Evolutionary conservation across 495 filamentous ascomycete genomes (phyloP), one percentile per base, ranked within the genome.

Genomic region (Aspergillus nanangensis): DNA sequence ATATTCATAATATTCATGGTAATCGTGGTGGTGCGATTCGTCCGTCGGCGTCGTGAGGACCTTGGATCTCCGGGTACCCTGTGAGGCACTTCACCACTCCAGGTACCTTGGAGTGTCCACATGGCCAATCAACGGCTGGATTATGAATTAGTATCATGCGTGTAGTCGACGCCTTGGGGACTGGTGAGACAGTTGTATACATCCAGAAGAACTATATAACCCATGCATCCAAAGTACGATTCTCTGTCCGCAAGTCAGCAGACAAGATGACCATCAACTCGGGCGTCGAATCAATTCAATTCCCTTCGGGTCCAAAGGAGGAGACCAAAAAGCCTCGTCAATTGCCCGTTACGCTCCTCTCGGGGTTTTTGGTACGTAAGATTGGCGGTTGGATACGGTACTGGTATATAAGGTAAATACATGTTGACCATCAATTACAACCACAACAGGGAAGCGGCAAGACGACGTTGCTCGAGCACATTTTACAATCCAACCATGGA

Each of bases 381-480:
- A 18, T 18, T 0, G n/a, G 4, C 2, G 18, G 49, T 15, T 41
- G 2, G 45, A 9, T 22, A 13, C 5, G 5, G 19, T 51, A 21
- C 35, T n/a, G n/a, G n/a, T n/a, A n/a, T n/a, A n/a, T n/a, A n/a
- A n/a, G n/a, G n/a, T n/a, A n/a, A n/a, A n/a, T n/a, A n/a, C n/a
- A n/a, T n/a, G n/a, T n/a, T n/a, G 8, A 19, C n/a, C 17, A 41
- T 23, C 29, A 48, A 21, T 20, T 19, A 10, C 19, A 7, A 27
- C 7, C 13, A 25, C 15, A 39, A 31, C 14, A 78, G 77, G 63
- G 76, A 44, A 74, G 71, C 35, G 78, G 78, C 2, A 81, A 81
- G 51, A 79, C 78, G 0, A 81, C 78, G 0, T 71, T 81, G 10
- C 68, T 81, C 4, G 69, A 77, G 52, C 71, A 78, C 33, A 78